phyloP scores from a whole-genome alignment of 2,329 filamentous ascomycete genomes.

The Fusarium sp. region DNA sequence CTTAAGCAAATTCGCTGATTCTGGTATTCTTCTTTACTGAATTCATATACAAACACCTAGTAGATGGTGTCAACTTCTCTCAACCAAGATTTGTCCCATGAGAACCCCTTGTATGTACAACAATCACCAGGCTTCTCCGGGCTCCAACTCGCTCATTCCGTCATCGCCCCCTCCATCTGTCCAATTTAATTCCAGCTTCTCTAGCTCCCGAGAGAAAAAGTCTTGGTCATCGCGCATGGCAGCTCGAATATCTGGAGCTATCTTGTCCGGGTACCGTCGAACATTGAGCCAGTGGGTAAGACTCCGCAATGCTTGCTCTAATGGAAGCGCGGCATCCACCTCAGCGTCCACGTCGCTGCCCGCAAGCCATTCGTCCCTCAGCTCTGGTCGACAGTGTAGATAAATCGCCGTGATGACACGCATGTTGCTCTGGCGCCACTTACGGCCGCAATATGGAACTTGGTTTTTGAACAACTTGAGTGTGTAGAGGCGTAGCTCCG shows the following conservation, averaged over 20 bases:
- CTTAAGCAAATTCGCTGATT: not conserved
- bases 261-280: constrained; percentile 81
- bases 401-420: constrained; percentile 98
- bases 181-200: constrained; percentile 72
- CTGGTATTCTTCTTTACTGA: constrained; percentile 5
- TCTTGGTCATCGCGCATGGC: constrained; percentile 79
- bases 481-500: constrained; percentile 88
- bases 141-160: constrained; percentile 50
- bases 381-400: constrained; percentile 89
- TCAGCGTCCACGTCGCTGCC: constrained; percentile 93
- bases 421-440: constrained; percentile 99
- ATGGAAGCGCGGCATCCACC: constrained; percentile 89
- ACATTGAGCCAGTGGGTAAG: constrained; percentile 96
- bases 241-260: constrained; percentile 68
- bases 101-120: constrained; percentile 8
- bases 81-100: constrained; percentile 4
- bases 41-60: not conserved
- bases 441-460: constrained; percentile 96
- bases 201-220: constrained; percentile 82
- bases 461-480: constrained; percentile 99
- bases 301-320: constrained; percentile 89
- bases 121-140: constrained; percentile 46
- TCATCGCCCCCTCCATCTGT: constrained; percentile 54
- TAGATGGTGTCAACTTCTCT: not conserved
- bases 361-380: constrained; percentile 94